Conservation (phyloP, 331 rosid genomes). For the Pyrus hybrid region DNA sequence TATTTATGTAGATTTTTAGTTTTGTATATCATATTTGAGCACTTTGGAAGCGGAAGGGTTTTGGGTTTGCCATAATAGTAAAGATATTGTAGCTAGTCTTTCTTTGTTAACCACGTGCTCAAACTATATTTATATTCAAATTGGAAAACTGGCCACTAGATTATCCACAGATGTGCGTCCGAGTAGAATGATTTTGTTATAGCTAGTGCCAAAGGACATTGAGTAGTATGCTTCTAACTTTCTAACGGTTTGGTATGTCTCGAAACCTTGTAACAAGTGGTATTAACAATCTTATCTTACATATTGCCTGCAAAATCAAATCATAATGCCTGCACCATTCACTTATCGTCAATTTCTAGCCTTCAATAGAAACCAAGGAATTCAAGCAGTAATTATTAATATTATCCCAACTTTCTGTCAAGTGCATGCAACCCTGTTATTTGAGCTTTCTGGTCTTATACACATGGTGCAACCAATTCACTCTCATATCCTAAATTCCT, state of each 20-base stretch:
- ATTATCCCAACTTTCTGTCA: background rate
- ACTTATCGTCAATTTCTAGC: background rate
- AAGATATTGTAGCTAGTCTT: background rate
- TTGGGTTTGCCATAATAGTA: background rate
- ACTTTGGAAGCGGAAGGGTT: background rate
- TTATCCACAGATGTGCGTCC: background rate
- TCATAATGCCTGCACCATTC: background rate
- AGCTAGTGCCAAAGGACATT: background rate
- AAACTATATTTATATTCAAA: background rate
- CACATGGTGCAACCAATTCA: background rate
- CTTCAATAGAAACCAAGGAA: background rate
- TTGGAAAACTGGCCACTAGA: background rate
- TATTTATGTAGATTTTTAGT: background rate
- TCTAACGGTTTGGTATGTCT: background rate
- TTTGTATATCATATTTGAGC: background rate
- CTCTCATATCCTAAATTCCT: background rate
- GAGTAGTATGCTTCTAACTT: background rate
- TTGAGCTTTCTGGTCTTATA: background rate
- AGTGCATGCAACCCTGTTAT: background rate
- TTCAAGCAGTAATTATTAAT: background rate
- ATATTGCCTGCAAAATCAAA: background rate
- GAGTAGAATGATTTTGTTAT: background rate
- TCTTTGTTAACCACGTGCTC: background rate
- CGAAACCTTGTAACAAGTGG: background rate
- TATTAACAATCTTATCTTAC: background rate